Evolutionary conservation across 2,329 filamentous ascomycete species (phyloP), one percentile per base, ranked within the genome.

Genomic region (Exutisphaerella laricina): DNA sequence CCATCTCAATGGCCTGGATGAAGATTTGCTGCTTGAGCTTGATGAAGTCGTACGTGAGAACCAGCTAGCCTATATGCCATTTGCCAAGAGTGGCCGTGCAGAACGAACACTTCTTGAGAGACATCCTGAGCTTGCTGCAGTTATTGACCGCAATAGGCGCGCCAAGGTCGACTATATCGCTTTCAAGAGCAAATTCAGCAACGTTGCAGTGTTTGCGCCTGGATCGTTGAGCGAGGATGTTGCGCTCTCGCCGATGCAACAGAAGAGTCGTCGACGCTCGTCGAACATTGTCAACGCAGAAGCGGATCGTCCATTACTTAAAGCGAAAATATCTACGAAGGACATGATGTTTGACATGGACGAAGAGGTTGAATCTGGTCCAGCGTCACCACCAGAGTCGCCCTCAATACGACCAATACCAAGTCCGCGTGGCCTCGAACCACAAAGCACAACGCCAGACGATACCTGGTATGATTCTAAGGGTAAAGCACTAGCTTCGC

Each of bases 271-370:
- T 22, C 60, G 68, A 29, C 62, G 58, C 20, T 61, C 64, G 4
- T 66, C 69, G 2, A 70, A 63, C 45, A 67, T 41, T 4, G 29
- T 37, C 65, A 49, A 54, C 53, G 0, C 73, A 1, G 53, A 58
- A 9, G 41, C 67, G 67, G 39, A 77, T 77, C 39, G 44, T 26
- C 87, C 88, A 1, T 72, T 69, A 13, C 70, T 92, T 32, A 81
- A 78, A 41, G 74, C 83, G 1, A 88, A 80, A 56, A 74, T 74
- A 14, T 89, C 84, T 0, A 70, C 75, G 1, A 74, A 74, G 26
- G 89, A 96, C 54, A 73, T 96, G 41, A 94, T 95, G 64, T 96
- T 96, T 59, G 80, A 87, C 52, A 96, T 96, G 88, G 90, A 95
- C 45, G 88, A 94, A 26, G 87, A 88, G 31, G 50, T 63, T 35